Evolutionary conservation across 2,329 filamentous ascomycete genomes (phyloP).

Genomic region (Juglanconis oblonga): DNA sequence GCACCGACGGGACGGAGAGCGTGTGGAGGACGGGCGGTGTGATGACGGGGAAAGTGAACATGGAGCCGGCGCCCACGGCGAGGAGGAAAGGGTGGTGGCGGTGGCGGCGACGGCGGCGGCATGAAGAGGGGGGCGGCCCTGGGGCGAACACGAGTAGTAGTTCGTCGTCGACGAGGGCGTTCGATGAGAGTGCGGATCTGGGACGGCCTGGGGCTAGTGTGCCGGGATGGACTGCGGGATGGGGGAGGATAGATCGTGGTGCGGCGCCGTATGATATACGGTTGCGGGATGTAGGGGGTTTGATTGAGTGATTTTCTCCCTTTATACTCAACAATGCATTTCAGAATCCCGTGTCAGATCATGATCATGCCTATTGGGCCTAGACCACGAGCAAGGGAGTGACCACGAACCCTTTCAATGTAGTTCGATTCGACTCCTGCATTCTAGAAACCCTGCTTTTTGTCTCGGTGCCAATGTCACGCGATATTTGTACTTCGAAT

Average conservation of each 20-base stretch:
- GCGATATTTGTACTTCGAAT: background rate
- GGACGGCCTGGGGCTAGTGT: slow-evolving; percentile 23
- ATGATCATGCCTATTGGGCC: too few relatives aligned
- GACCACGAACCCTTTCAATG: too few relatives aligned
- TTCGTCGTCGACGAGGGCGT: slow-evolving; percentile 12
- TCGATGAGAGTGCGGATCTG: slow-evolving; percentile 21
- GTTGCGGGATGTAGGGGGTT: slow-evolving; percentile 35
- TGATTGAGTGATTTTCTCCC: slow-evolving; percentile 24
- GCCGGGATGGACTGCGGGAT: slow-evolving; percentile 37
- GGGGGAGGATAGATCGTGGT: slow-evolving; percentile 36
- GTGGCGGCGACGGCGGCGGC: slow-evolving; percentile 21
- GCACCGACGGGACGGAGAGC: slow-evolving; percentile 21
- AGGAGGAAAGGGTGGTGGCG: slow-evolving; percentile 17
- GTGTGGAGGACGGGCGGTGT: slow-evolving; percentile 30
- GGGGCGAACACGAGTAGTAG: slow-evolving; percentile 7
- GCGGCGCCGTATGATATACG: slow-evolving; percentile 32
- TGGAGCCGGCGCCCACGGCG: slow-evolving; percentile 14
- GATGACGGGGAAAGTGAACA: slow-evolving; percentile 20
- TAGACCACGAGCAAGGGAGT: too few relatives aligned
- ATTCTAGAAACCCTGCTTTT: background rate
- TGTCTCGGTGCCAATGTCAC: background rate
- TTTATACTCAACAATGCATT: background rate
- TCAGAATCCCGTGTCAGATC: too few relatives aligned
- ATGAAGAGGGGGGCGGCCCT: slow-evolving; percentile 4
- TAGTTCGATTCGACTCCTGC: too few relatives aligned